Percentiles rank a stretch among this genome's conserved stretches.
These are phyloP conservation scores for Theileria parva DNA, from an alignment of 169 alveolate genomes.

Conservation along the genomic window DNA sequence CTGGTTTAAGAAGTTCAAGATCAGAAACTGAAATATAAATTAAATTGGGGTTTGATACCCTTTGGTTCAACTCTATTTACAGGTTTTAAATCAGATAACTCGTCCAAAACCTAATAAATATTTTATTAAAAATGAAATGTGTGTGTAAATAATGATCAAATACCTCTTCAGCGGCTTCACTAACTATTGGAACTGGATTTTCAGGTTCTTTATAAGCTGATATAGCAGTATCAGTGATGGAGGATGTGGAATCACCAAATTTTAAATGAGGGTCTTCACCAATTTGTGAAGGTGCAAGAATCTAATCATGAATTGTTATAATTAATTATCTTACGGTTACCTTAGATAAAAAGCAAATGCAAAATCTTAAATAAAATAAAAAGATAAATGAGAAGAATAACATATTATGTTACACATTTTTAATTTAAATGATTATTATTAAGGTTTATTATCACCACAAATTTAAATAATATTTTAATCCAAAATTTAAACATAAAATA, in stretches of 20 bases:
- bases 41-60: not conserved
- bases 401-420: conserved; percentile 13
- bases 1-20: conserved; percentile 21
- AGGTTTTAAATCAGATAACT: conserved; percentile 10
- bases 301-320: not conserved
- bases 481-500: not conserved
- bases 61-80: not conserved
- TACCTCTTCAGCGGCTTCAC: conserved; percentile 22
- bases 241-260: conserved; percentile 18
- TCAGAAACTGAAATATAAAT: not conserved
- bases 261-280: conserved; percentile 23
- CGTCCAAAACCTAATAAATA: conserved; percentile 1
- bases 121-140: not conserved
- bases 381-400: not conserved
- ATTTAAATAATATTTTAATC: not conserved
- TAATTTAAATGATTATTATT: not conserved
- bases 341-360: not conserved
- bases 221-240: conserved; percentile 2
- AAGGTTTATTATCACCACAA: not conserved
- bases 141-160: not conserved
- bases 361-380: not conserved
- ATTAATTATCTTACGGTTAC: not conserved
- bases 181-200: not conserved
- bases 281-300: conserved; percentile 8
- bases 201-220: conserved; percentile 11